Evolutionary conservation across 2,329 filamentous ascomycete species (phyloP), one percentile per base, ranked within the genome.

Genomic region (Epicoccum sorghinum): DNA sequence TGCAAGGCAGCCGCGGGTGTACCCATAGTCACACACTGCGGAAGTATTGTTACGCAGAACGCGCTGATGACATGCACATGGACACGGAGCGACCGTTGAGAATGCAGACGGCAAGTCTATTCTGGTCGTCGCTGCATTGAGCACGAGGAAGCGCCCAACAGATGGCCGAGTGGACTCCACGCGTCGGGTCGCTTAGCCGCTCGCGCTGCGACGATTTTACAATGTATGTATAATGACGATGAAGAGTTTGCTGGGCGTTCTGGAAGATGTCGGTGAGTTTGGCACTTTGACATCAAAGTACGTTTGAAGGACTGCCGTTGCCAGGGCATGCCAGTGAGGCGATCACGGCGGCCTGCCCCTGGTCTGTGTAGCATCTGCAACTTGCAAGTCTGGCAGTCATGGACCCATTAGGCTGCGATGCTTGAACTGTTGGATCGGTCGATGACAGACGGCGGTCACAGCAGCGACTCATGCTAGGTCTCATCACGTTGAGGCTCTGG

Each of bases 211-310:
- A 49, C 12, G 35, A 10, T 27, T 18, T 39, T 12, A 33, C 45
- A 40, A 58, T 59, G 56, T 51, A 58, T 59, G 56, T 51, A 52
- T 49, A 45, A 60, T 64, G 55, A 60, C 60, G 58, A 39, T 42
- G 49, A 45, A 46, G 30, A 36, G 40, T 38, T 51, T 59, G 50
- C 41, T 55, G 51, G 57, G 58, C 61, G 53, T 53, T 55, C 55
- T 51, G 53, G 30, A 55, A 48, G 41, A 45, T 67, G 66, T 70
- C 69, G 69, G 68, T 70, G 69, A 70, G 65, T 58, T 47, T 60
- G 48, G 63, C 58, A 49, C 47, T 58, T 58, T 40, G 50, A 63
- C 39, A 52, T 53, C 57, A 44, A 45, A 54, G 47, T 60, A 54
- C 54, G 44, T 54, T 60, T 52, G 39, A 50, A 60, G 59, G 60